A percentile compares a stretch with the other conserved stretches of the same genome.
Conservation (phyloP, 2,329 filamentous ascomycete genomes). For the Hypoxylon rubiginosum region DNA sequence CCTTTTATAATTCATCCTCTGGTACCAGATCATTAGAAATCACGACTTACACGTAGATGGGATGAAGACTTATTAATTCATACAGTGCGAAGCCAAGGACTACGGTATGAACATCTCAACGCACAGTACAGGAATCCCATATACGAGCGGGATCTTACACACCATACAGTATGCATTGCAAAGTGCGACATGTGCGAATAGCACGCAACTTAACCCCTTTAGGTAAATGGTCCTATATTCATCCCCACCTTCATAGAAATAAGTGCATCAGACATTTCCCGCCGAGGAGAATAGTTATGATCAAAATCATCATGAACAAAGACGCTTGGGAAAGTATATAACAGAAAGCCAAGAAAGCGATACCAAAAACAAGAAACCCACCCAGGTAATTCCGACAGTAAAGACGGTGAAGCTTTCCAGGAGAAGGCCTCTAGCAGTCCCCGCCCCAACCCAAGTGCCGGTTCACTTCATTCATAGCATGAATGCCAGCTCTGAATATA, state of each 20-base stretch:
- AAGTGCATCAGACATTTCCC: slow-evolving; percentile 14
- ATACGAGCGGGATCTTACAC: background rate
- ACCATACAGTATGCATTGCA: background rate
- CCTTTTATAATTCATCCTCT: slow-evolving; percentile 13
- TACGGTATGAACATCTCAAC: background rate
- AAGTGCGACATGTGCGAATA: slow-evolving; percentile 5
- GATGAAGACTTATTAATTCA: slow-evolving; percentile 16
- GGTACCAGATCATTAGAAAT: slow-evolving; percentile 23
- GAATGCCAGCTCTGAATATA: slow-evolving; percentile 63
- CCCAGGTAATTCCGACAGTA: slow-evolving; percentile 1
- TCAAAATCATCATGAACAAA: slow-evolving; percentile 15
- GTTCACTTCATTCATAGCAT: slow-evolving; percentile 66
- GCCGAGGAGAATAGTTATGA: slow-evolving; percentile 18
- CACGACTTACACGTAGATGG: background rate
- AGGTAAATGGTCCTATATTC: slow-evolving; percentile 41
- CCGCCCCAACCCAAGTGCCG: slow-evolving; percentile 67
- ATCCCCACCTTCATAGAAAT: slow-evolving; percentile 5
- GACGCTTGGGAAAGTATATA: slow-evolving; percentile 14
- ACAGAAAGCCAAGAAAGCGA: slow-evolving; percentile 13
- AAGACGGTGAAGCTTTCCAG: slow-evolving; percentile 1
- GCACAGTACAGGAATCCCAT: background rate
- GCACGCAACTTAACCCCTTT: slow-evolving; percentile 29
- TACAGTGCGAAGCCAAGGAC: background rate
- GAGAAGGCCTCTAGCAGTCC: slow-evolving; percentile 46
- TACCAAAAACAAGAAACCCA: slow-evolving; percentile 14